Percentiles rank a stretch among this genome's conserved stretches.
These are phyloP conservation scores for Aspergillus sp. DNA, from an alignment of 2,329 filamentous ascomycete species.

Conservation along the genomic window DNA sequence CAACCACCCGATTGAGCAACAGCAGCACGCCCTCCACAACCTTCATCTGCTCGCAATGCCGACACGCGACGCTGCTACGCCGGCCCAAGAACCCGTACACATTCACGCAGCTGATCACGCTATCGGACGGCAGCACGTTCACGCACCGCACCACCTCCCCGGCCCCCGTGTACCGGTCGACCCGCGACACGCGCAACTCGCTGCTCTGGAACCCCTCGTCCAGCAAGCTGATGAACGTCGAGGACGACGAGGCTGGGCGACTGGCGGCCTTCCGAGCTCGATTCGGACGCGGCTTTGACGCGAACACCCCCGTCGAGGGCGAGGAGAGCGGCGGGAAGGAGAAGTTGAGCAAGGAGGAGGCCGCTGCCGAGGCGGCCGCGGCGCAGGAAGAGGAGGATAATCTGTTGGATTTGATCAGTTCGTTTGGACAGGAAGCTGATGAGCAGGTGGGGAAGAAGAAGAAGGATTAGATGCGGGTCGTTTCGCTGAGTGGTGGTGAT, in stretches of 20 bases:
- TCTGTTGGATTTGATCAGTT: slow-evolving; percentile 58
- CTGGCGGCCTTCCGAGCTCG: slow-evolving; percentile 80
- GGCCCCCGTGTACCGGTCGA: slow-evolving; percentile 58
- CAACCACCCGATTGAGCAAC: slow-evolving; percentile 15
- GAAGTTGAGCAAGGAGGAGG: slow-evolving; percentile 26
- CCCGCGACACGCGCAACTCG: slow-evolving; percentile 87
- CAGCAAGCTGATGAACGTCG: slow-evolving; percentile 78
- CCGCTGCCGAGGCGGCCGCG: slow-evolving; percentile 39
- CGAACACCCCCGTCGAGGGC: slow-evolving; percentile 37
- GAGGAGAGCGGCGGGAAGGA: slow-evolving; percentile 24
- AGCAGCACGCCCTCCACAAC: slow-evolving; percentile 31
- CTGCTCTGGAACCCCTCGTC: slow-evolving; percentile 86
- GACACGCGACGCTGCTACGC: slow-evolving; percentile 79
- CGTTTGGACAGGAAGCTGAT: slow-evolving; percentile 46
- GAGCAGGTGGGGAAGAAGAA: slow-evolving; percentile 35
- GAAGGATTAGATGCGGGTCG: slow-evolving; percentile 23
- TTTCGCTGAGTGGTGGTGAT: neutral
- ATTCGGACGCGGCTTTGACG: slow-evolving; percentile 84
- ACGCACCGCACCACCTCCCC: slow-evolving; percentile 52
- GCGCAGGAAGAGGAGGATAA: slow-evolving; percentile 52
- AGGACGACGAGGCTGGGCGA: slow-evolving; percentile 91
- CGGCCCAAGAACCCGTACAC: slow-evolving; percentile 92
- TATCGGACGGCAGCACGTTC: slow-evolving; percentile 85
- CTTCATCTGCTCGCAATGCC: slow-evolving; percentile 60
- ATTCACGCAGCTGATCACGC: slow-evolving; percentile 93